Evolutionary conservation across 371 early-diverging fungal species (phyloP), one percentile per base, ranked within the genome.

Genomic region (Zychaea mexicana): DNA sequence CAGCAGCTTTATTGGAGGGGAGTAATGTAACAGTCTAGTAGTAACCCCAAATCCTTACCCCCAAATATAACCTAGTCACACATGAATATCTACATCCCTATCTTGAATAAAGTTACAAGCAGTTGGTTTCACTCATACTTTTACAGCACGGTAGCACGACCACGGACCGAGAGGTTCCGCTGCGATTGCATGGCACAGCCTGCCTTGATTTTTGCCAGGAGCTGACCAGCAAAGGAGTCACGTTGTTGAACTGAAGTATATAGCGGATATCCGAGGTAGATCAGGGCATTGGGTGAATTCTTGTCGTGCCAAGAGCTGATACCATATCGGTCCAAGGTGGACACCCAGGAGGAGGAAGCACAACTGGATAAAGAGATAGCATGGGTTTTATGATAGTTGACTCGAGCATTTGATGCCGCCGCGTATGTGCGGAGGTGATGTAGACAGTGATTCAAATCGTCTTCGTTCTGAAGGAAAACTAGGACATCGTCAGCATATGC

Each of bases 401-500:
- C n/a, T 28, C 15, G 17, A 15, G 58, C 65, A 39, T 64, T 64
- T 6, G 65, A 64, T 0, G 59, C 58, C 2, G 9, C 3, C 1
- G 28, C 12, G 22, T 64, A 64, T 0, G 15, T 28, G 26, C 17
- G 12, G 21, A 57, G 32, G 24, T 52, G 32, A 0, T 2, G 17
- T 6, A 45, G 17, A 36, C 47, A 24, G 26, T 24, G 52, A 2
- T 58, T 27, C 1, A 52, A 12, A 39, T 64, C 59, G 1, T 0
- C 2, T 19, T 52, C 26, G 15, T 30, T 19, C 0, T 8, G 22
- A 12, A 59, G 49, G 21, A 66, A 59, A 1, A 55, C 52, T 0
- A 66, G 28, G 1, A 42, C 15, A 33, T 66, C 66, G 47, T 66
- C n/a, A n/a, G 66, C 66, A 55, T 66, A 66, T 1, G 60, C 66